Base-by-base conservation (phyloP, 2,329 filamentous ascomycete species). In the Stemphylium vesicarium region DNA sequence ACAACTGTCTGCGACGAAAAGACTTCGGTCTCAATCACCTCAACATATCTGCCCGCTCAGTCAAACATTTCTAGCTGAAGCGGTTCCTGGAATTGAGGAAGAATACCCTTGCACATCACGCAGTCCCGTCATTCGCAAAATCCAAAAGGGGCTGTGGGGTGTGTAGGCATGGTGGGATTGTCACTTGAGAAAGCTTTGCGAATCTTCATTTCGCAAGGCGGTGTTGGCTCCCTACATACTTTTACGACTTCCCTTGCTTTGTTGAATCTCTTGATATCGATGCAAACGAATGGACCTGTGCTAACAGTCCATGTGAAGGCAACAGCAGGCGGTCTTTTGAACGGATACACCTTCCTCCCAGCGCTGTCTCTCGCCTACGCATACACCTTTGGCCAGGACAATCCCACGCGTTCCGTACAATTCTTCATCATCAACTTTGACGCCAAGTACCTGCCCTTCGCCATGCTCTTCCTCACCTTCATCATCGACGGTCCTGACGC, bases 331-430 rank as follows among this genome's bases (percentile, higher is more conserved):
- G 65, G 80, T 55, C 69, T 85, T 49, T 77, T 88, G 24, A 79
- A 81, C 46, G 77, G 79, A 39, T 73, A 75, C 53, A 78, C 82
- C 42, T 86, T 88, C 60, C 72, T 82, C 46, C 64, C 74, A 48
- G 70, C 89, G 11, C 82, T 99, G 49, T 87, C 90, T 47, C 80
- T 96, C 56, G 91, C 92, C 36, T 84, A 96, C 70, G 82, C 85
- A 44, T 97, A 97, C 74, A 96, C 92, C 5, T 90, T 87, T 62
- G 87, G 88, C 1, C 92, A 96, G 75, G 93, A 96, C 68, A 90
- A 94, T 72, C 87, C 90, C 31, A 91, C 90, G 45, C 81, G 82
- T 65, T 89, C 89, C 72, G 85, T 89, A 5, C 88, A 83, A 50
- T 94, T 96, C 73, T 91, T 92, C 78, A 85, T 98, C 71, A 78